Base-by-base conservation (phyloP, 2,329 filamentous ascomycete species). In the Eurotiales sp. region DNA sequence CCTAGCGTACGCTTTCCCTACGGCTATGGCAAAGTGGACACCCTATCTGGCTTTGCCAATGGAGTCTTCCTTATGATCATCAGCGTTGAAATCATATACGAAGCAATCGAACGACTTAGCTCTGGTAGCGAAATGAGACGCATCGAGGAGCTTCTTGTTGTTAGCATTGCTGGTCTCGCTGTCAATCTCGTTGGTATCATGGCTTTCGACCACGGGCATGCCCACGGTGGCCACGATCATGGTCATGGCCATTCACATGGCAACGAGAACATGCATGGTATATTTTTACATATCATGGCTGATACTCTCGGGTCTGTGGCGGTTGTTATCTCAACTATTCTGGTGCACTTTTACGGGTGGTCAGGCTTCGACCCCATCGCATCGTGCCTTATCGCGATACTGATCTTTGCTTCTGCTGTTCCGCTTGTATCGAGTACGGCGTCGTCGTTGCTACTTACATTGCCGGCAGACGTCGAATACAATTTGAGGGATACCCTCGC, bases 231-330 rank as follows among this genome's bases (percentile, higher is more conserved):
- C 22, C 80, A 82, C 52, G 66, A 63, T 7, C 75, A 77, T 52
- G 63, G 58, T 29, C 72, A 74, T 54, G 65, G 64, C 17, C 51
- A 53, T 14, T 48, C 45, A 2, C 87, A 91, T 62, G 87, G 90
- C 55, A 96, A 96, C 67, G 93, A 99, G 62, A 99, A 99, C 65
- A 96, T 99, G 91, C 83, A 93, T 61, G 93, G 93, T 11, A 97
- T 99, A 58, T 99, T 95, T 70, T 77, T 99, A 17, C 93, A 99
- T 64, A 88, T 99, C 46, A 78, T 97, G 23, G 93, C 93, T 5
- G 93, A 99, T 66, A 95, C 93, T 0, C 83, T 97, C 25, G 93
- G 93, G 22, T 96, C 91, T 50, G 87, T 91, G 1, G 93, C 93
- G 1, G 93, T 99, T 43, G 96, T 99, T 55, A 83, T 90, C 29